Base-by-base conservation (phyloP, 345 rosid species). In the Limnanthes douglasii region DNA sequence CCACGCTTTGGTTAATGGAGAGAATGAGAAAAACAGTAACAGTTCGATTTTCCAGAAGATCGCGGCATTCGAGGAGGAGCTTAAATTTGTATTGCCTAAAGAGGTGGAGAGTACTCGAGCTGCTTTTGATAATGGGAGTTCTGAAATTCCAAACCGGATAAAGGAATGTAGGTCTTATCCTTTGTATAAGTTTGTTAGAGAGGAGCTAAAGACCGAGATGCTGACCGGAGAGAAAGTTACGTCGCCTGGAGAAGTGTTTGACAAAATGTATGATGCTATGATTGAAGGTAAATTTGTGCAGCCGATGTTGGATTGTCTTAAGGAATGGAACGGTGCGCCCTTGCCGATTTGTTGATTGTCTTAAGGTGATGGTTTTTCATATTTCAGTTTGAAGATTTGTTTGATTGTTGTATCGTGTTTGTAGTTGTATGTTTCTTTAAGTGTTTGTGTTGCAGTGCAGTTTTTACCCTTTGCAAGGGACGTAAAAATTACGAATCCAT, bases 291-390 rank as follows among this genome's bases (percentile, higher is more conserved):
- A 46, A 38, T 23, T 75, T 45, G 59, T 70, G 24, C 75, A 61
- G 50, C 78, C 78, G 0, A 13, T 64, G 62, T 19, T 70, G 39
- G 70, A 70, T 18, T 67, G 78, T 46, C 63, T 74, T 25, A 51
- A 54, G 58, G 78, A 64, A 5, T 70, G 78, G 84, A 57, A 74
- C 22, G 78, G 78, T 15, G 59, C 68, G 22, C 83, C 83, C 30
- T 43, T 69, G 26, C 72, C 74, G 1, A 58, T 73, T 9, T 61
- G 65, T 43, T 50, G 39, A 36, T n/a, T n/a, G n/a, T n/a, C n/a
- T n/a, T n/a, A n/a, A n/a, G n/a, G n/a, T n/a, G n/a, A n/a, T n/a
- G n/a, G n/a, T n/a, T n/a, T n/a, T n/a, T n/a, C n/a, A n/a, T n/a
- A n/a, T n/a, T n/a, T n/a, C n/a, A n/a, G n/a, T n/a, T n/a, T n/a